Conservation (phyloP, 1,284 basidiomycete species). For the Paramarasmius palmivorus region DNA sequence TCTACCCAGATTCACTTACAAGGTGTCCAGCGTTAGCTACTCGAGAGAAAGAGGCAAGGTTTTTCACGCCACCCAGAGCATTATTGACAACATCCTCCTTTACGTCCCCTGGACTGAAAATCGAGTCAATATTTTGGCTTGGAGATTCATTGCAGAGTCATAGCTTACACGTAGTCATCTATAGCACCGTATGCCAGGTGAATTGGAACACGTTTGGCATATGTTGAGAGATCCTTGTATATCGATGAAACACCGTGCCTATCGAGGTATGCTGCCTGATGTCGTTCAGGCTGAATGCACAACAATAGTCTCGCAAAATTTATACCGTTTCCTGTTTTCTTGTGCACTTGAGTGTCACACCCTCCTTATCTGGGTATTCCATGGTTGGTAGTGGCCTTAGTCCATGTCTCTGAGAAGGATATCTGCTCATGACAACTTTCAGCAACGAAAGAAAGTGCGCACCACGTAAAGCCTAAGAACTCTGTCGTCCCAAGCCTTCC, state of each 20-base stretch:
- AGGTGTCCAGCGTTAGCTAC: slow-evolving; percentile 38
- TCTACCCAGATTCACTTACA: slow-evolving; percentile 23
- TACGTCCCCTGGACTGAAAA: slow-evolving; percentile 37
- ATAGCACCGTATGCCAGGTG: slow-evolving; percentile 52
- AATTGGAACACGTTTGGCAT: slow-evolving; percentile 40
- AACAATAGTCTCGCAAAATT: not conserved
- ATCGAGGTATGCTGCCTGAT: slow-evolving; percentile 48
- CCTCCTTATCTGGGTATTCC: slow-evolving; percentile 44
- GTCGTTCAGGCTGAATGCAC: not conserved
- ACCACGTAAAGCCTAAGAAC: slow-evolving; percentile 45
- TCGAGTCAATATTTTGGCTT: not conserved
- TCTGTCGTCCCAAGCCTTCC: slow-evolving; percentile 52
- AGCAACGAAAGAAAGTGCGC: slow-evolving; percentile 15
- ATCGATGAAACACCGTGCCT: slow-evolving; percentile 32
- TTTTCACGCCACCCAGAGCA: slow-evolving; percentile 33
- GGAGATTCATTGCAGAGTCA: not conserved
- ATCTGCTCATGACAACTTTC: not conserved
- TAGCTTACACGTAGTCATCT: slow-evolving; percentile 46
- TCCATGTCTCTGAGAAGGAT: slow-evolving; percentile 39
- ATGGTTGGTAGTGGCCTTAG: slow-evolving; percentile 44
- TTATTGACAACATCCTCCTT: slow-evolving; percentile 40
- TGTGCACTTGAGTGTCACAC: slow-evolving; percentile 53
- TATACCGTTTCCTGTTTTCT: slow-evolving; percentile 45
- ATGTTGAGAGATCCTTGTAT: slow-evolving; percentile 35
- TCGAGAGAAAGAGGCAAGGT: slow-evolving; percentile 39